Base-by-base conservation (phyloP, 1,284 basidiomycete species). In the Apiotrichum siamense region DNA sequence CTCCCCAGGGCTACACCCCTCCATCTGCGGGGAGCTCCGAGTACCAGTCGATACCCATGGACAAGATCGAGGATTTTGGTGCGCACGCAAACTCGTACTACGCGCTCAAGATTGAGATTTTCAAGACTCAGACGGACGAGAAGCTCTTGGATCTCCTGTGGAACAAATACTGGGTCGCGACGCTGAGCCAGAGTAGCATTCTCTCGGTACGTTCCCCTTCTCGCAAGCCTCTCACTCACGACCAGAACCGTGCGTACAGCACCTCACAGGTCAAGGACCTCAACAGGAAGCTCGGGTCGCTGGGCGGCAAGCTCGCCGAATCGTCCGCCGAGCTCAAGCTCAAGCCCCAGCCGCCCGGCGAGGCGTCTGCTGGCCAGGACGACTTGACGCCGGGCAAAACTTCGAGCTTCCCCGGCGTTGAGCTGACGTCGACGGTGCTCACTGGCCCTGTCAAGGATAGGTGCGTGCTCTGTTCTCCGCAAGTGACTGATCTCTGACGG, bases 151-250 rank as follows among this genome's bases (percentile, higher is more conserved):
- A 87, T 27, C 75, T 93, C 66, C 75, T 98, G 21, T 98, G 94
- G 94, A 97, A 98, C 77, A 97, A 97, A 76, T 98, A 98, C 66
- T 99, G 94, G 94, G 89, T 94, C 18, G 92, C 89, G 63, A 97
- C 94, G 0, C 79, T 98, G 27, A 88, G 87, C 64, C 88, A 92
- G 66, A 91, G 87, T 65, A 85, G 90, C 3, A 74, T 97, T 29
- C 86, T 97, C 38, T 89, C 89, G 37, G 92, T 93, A 50, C 47
- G 87, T 76, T 3, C 48, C n/a, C 13, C 9, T 7, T 4, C 17
- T 31, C 9, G 35, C 10, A 12, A 5, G 40, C 7, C 7, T 17
- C 13, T 12, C 2, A 27, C 40, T 57, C 13, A 54, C 43, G 9
- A 15, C 12, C 63, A 96, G 92, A 96, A 96, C 64, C 86, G 89